These are phyloP conservation scores for Fallopia convolvulus DNA, from an alignment of 148 eudicot species.

Conservation along the genomic window DNA sequence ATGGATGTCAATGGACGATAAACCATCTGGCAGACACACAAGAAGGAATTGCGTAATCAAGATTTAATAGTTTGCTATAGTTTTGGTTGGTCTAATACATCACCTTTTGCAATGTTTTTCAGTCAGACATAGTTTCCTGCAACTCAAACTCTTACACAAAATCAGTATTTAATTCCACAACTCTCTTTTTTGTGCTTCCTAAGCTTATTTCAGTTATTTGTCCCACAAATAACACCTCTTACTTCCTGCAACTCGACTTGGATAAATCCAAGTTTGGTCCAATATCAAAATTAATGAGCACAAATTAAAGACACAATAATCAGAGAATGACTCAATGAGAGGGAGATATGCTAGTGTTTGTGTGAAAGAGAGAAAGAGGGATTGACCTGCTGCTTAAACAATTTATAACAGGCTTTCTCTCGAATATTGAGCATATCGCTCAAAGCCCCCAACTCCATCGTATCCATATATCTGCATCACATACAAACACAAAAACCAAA, in stretches of 20 bases:
- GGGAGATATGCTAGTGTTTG: neutral
- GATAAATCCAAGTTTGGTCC: no score
- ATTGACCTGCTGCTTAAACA: slow-evolving; percentile 70
- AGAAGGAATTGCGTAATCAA: neutral
- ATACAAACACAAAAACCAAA: neutral
- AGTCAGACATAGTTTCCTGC: no score
- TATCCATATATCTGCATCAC: slow-evolving; percentile 56
- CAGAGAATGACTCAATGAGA: neutral
- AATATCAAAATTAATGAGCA: no score
- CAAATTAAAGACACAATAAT: neutral
- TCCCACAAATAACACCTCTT: no score
- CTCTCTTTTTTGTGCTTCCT: no score
- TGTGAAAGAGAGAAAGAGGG: slow-evolving; percentile 13
- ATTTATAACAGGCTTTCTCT: slow-evolving; percentile 58
- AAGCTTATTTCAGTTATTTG: no score
- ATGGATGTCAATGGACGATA: neutral
- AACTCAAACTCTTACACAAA: no score
- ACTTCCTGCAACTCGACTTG: no score
- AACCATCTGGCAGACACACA: neutral
- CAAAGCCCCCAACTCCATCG: slow-evolving; percentile 73
- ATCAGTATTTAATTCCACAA: no score
- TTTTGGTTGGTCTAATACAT: no score
- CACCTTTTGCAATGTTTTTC: no score
- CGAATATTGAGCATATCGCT: slow-evolving; percentile 67
- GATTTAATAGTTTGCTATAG: neutral